These are phyloP conservation scores for Cryptococcus floricola DNA, from an alignment of 1,284 basidiomycete genomes.

Conservation along the genomic window DNA sequence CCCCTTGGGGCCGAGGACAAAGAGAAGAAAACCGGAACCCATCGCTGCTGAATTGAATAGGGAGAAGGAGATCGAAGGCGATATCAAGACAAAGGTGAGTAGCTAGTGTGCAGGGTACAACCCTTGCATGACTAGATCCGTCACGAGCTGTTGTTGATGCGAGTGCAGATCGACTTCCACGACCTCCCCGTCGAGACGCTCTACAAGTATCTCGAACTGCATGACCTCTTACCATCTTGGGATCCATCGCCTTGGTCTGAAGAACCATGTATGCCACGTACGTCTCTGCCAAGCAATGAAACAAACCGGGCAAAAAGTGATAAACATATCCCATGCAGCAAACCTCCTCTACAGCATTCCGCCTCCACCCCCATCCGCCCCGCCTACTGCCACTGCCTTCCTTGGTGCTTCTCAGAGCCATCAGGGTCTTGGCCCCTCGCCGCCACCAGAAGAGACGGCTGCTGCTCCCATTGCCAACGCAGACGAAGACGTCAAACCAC, in stretches of 20 bases:
- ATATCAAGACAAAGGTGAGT: slow-evolving; percentile 42
- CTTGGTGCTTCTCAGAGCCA: no score
- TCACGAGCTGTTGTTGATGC: background rate
- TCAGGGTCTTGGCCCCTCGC: no score
- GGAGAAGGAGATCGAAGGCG: slow-evolving; percentile 37
- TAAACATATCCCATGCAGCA: no score
- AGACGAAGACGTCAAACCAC: no score
- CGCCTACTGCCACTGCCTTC: no score
- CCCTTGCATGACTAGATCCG: background rate
- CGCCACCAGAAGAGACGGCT: no score
- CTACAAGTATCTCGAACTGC: slow-evolving; percentile 40
- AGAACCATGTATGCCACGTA: slow-evolving; percentile 41
- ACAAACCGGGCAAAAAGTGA: no score
- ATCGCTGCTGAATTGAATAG: slow-evolving; percentile 11
- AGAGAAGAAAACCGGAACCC: slow-evolving; percentile 38
- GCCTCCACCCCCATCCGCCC: no score
- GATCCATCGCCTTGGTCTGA: slow-evolving; percentile 45
- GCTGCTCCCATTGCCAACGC: no score
- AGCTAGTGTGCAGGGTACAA: background rate
- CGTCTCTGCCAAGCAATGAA: slow-evolving; percentile 9
- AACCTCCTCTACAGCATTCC: no score
- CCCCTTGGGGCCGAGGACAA: slow-evolving; percentile 17
- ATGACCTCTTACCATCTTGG: slow-evolving; percentile 44
- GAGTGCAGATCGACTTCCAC: slow-evolving; percentile 41
- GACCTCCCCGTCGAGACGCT: slow-evolving; percentile 40